Evolutionary conservation across 2,329 filamentous ascomycete genomes (phyloP), one percentile per base, ranked within the genome.

Genomic region (Ophiostoma sp.): DNA sequence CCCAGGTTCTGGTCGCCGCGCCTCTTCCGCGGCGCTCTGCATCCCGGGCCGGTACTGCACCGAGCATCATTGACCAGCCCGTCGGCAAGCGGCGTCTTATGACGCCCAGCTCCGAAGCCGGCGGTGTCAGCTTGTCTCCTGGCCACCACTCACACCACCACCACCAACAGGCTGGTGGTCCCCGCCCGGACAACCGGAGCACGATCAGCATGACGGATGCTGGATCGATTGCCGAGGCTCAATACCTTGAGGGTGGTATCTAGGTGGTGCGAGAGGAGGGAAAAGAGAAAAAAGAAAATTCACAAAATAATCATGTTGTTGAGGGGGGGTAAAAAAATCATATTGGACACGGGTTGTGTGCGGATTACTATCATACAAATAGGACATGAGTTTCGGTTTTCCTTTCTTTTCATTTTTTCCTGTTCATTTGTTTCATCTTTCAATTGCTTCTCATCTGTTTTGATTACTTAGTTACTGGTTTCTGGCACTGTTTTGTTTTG

Each of bases 1-100:
- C 97, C 7, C 95, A 98, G 82, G 96, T 99, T 48, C 88, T 98
- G 75, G 89, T 98, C 59, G 92, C 92, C 77, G 80, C 83, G 78
- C 81, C 87, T 68, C 80, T 84, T 76, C 78, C 78, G 45, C 74
- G 74, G 57, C 76, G 75, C 8, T 25, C 71, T 0, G 36, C 74
- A 70, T 72, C 74, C 75, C 61, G 77, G 74, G 74, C 78, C 74
- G 72, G 78, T 77, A 52, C 78, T 80, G 68, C 48, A n/a, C 15
- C 22, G 28, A 66, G 70, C 64, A 50, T 22, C 25, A 45, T 68
- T 15, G 73, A 61, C 42, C 42, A 64, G 9, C 6, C 66, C 17
- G 19, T 36, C 28, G 61, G 61, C 69, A 73, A 74, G 70, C 69
- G 63, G 3, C 79, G 83, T 63, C 79, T 83, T 77, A 78, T 83